A percentile compares a stretch with the other conserved stretches of the same genome.
Evolutionary conservation across 2,329 filamentous ascomycete genomes (phyloP).

Genomic region (Falciphora oryzae): DNA sequence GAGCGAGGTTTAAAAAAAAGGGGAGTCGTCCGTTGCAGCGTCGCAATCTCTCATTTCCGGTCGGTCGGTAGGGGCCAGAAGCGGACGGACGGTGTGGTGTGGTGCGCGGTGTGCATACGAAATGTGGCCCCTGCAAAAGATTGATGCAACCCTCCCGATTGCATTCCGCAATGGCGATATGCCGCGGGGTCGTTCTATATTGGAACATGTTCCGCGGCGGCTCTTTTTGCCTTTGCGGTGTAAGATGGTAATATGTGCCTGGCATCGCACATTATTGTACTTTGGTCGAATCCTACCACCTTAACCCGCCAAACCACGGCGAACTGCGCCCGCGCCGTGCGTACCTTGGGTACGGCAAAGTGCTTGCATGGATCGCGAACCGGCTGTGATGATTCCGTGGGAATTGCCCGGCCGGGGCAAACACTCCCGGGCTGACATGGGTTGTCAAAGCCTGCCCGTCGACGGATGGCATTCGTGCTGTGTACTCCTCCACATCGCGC

Average conservation of each 20-base stretch:
- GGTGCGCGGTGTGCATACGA: neutral
- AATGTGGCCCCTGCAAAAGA: too few relatives aligned
- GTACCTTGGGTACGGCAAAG: neutral
- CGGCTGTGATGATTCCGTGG: neutral
- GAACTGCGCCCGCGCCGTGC: neutral
- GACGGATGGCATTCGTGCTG: too few relatives aligned
- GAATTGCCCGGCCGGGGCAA: neutral
- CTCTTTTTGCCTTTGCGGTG: too few relatives aligned
- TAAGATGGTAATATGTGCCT: too few relatives aligned
- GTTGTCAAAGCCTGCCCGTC: too few relatives aligned
- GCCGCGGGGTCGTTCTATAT: neutral
- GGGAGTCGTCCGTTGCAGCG: neutral
- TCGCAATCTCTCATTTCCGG: neutral
- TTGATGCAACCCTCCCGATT: neutral
- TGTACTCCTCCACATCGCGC: too few relatives aligned
- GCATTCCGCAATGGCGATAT: neutral
- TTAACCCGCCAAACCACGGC: too few relatives aligned
- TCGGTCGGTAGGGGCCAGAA: neutral
- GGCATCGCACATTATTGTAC: too few relatives aligned
- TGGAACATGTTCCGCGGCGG: neutral
- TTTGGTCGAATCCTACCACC: too few relatives aligned
- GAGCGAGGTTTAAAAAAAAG: neutral
- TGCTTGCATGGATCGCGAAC: neutral
- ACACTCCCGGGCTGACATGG: neutral
- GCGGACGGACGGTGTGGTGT: neutral